Base-by-base conservation (phyloP, 1,139 yeast genomes). In the Geotrichum siamense region DNA sequence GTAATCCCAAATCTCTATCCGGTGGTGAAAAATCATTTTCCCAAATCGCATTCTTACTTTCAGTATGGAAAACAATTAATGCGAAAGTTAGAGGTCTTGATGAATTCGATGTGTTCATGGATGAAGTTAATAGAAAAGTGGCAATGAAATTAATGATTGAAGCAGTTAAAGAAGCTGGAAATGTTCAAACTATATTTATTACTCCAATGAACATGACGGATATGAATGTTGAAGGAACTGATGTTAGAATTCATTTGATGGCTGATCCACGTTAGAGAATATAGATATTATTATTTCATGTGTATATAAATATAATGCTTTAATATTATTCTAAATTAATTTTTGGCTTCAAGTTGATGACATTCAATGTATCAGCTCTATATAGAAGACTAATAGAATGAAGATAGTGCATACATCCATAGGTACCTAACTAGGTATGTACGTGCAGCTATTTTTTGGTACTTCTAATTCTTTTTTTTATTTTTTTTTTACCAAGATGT, bases 101-200 rank as follows among this genome's bases (percentile, higher is more conserved):
- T 64, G 99, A 93, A 62, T 93, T 91, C 61, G 99, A 93, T 65
- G 98, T 93, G 25, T 93, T 82, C 56, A 91, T 93, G 98, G 99
- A 93, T 62, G 86, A 89, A 39, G 85, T 86, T 22, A 89, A 89
- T 58, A 74, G 98, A 53, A 74, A 81, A 38, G 76, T 83, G 44
- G 87, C 96, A 52, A 78, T 93, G 58, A 72, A 76, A 45, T 67
- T 89, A 53, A 78, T 93, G 58, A 70, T 87, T 45, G 74, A 74
- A 20, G 84, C 87, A 51, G 73, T 89, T 37, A 74, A 74, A 49
- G 41, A 35, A 5, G 29, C 37, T n/a, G 68, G 79, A 0, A 73
- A 79, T 50, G 78, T 89, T 1, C 98, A 91, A 63, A 82, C 94
- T 3, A 82, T 91, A 13, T 85, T 93, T 54, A 89, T 91, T 38